Evolutionary conservation across 148 eudicot genomes (phyloP), one percentile per base, ranked within the genome.

Genomic region (Vaccinium myrtillus): DNA sequence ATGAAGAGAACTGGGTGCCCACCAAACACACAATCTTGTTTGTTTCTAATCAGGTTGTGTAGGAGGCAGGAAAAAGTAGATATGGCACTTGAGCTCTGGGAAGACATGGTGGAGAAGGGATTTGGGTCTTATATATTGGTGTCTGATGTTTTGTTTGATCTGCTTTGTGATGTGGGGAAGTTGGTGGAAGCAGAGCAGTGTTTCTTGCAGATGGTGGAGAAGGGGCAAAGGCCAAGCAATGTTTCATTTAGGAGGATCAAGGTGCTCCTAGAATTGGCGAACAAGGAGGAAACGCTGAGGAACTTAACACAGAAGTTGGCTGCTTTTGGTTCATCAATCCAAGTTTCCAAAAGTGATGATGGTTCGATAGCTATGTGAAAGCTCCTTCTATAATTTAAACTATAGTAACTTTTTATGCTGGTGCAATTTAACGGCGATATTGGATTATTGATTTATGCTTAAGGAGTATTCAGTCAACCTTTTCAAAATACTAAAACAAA

Each of bases 211-310:
- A 94, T 96, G 99, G 90, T 92, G 75, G 92, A 94, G 83, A 96
- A 93, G 76, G 94, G 99, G 43, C 95, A 92, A 65, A 94, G 86
- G 86, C 98, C 99, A 3, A 96, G 99, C 86, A 90, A 85, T 87
- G 93, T 93, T 14, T 88, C 97, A 0, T 96, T 90, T 80, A 92
- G 87, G 90, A 93, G 99, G 89, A 93, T 96, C 82, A 96, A 93
- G 89, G 97, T 96, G 87, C 95, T 96, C 16, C 91, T 96, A 98
- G 99, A 94, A 85, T 85, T 94, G 88, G 95, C 98, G 54, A 93
- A 94, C 21, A 91, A 83, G 87, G 88, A 92, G 43, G 94, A 92
- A n/a, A 85, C 77, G 0, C 74, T 96, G n/a, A 54, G 56, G 85
- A 88, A 85, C 82, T 83, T 96, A 81, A 83, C 92, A 0, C 91